Conservation (phyloP, 1,139 yeast species). For the Candida frijolesensis region DNA sequence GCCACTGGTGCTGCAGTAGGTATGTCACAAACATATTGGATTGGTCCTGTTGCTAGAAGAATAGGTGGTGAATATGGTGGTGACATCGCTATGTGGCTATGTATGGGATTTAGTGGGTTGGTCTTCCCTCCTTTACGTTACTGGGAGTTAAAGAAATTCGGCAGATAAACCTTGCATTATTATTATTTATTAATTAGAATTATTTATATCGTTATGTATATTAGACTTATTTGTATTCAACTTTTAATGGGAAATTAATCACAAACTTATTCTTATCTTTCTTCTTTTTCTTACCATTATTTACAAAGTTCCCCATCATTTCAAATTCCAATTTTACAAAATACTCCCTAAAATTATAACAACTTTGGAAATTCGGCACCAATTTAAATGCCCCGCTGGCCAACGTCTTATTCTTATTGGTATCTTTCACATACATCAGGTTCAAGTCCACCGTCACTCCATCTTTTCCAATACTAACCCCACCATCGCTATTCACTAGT, state of each 20-base stretch:
- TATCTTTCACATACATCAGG: constrained; percentile 8
- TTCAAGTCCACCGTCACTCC: constrained; percentile 5
- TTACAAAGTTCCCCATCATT: constrained; percentile 14
- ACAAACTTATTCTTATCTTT: constrained; percentile 6
- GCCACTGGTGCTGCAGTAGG: constrained; percentile 80
- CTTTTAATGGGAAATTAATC: constrained; percentile 10
- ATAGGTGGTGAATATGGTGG: constrained; percentile 60
- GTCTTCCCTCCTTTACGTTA: constrained; percentile 67
- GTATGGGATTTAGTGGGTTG: constrained; percentile 71
- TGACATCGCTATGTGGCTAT: constrained; percentile 80
- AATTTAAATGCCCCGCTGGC: constrained; percentile 24
- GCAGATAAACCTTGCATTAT: constrained; percentile 17
- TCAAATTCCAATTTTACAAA: constrained; percentile 30
- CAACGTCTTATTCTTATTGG: constrained; percentile 4
- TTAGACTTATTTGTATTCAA: background rate
- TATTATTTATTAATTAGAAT: background rate
- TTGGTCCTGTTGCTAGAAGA: constrained; percentile 72
- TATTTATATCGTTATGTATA: background rate
- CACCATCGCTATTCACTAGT: constrained; percentile 18
- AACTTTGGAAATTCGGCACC: constrained; percentile 41
- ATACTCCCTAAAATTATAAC: constrained; percentile 35
- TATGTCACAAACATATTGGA: constrained; percentile 78
- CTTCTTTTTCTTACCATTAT: background rate
- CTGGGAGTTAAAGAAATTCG: constrained; percentile 59
- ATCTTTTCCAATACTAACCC: constrained; percentile 8